phyloP scores from a whole-genome alignment of 768 basidiomycete genomes.

The Phlebiopsis gigantea region DNA sequence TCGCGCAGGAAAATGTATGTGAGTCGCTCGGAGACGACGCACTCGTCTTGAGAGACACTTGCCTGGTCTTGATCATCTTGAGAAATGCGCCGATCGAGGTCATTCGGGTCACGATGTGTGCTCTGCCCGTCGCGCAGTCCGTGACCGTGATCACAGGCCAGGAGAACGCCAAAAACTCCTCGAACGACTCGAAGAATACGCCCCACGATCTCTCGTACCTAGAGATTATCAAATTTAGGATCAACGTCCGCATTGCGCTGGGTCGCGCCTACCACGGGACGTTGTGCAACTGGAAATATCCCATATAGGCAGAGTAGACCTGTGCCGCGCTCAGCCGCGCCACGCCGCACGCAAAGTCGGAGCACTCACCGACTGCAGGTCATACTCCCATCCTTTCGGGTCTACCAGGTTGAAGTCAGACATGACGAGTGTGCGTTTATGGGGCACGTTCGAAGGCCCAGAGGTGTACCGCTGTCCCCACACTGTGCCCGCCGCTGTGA shows the following conservation, averaged over 20 bases:
- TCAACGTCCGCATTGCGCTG: neutral
- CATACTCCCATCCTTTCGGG: constrained; percentile 74
- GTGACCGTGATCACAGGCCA: constrained; percentile 82
- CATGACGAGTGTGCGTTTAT: constrained; percentile 32
- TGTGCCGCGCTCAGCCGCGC: constrained; percentile 15
- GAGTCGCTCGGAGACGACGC: neutral
- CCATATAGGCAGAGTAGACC: constrained; percentile 75
- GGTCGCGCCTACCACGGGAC: constrained; percentile 52
- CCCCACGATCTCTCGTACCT: constrained; percentile 85
- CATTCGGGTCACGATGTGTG: constrained; percentile 76
- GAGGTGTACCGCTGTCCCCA: neutral
- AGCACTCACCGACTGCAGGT: constrained; percentile 66
- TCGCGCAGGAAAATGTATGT: neutral
- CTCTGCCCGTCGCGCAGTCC: constrained; percentile 61
- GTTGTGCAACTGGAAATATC: constrained; percentile 66
- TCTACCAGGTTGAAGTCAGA: constrained; percentile 70
- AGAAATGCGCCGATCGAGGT: constrained; percentile 69
- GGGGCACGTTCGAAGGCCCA: neutral
- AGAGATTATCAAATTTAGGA: neutral
- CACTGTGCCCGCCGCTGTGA: neutral
- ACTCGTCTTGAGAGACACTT: neutral
- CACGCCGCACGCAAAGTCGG: neutral
- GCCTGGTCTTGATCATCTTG: constrained; percentile 85
- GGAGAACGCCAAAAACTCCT: constrained; percentile 73
- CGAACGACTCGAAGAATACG: constrained; percentile 71